phyloP scores from a whole-genome alignment of 2,329 filamentous ascomycete species.

The Diplodia sapinea region DNA sequence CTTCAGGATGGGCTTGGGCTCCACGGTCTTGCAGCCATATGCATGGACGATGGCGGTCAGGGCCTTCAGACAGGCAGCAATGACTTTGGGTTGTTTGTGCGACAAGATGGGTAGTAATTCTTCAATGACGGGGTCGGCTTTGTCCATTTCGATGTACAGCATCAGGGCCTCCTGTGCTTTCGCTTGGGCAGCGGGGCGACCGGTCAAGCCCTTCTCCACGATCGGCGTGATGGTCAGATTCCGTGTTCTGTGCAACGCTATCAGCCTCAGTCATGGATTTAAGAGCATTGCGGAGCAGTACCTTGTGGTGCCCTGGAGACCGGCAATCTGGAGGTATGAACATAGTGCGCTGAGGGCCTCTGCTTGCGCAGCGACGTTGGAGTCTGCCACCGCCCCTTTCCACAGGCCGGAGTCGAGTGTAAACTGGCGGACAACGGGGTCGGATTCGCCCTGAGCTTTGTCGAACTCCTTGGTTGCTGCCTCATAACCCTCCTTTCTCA shows the following conservation, averaged over 20 bases:
- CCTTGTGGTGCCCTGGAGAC: conserved; percentile 76
- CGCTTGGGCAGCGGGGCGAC: conserved; percentile 85
- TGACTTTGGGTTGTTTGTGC: conserved; percentile 90
- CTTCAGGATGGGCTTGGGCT: conserved; percentile 91
- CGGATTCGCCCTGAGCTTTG: conserved; percentile 80
- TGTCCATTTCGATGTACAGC: conserved; percentile 88
- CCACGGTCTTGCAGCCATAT: conserved; percentile 91
- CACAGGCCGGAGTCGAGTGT: conserved; percentile 82
- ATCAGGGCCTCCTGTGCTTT: conserved; percentile 85
- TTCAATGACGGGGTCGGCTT: conserved; percentile 83
- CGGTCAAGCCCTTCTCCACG: conserved; percentile 88
- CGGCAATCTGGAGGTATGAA: conserved; percentile 90
- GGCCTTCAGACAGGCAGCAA: conserved; percentile 75
- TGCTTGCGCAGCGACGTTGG: conserved; percentile 95
- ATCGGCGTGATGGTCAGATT: conserved; percentile 76
- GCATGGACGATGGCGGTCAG: conserved; percentile 87
- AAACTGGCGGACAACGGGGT: conserved; percentile 86
- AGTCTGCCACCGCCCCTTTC: conserved; percentile 92
- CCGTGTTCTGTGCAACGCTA: conserved; percentile 65
- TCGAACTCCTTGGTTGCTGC: conserved; percentile 88
- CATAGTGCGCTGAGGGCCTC: conserved; percentile 88
- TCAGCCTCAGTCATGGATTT: conserved; percentile 22
- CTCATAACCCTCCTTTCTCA: conserved; percentile 93
- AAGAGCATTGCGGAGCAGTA: conserved; percentile 42
- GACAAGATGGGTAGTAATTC: conserved; percentile 82